These are phyloP conservation scores for Agrocybe chaxingu DNA, from an alignment of 768 basidiomycete species.

Conservation along the genomic window DNA sequence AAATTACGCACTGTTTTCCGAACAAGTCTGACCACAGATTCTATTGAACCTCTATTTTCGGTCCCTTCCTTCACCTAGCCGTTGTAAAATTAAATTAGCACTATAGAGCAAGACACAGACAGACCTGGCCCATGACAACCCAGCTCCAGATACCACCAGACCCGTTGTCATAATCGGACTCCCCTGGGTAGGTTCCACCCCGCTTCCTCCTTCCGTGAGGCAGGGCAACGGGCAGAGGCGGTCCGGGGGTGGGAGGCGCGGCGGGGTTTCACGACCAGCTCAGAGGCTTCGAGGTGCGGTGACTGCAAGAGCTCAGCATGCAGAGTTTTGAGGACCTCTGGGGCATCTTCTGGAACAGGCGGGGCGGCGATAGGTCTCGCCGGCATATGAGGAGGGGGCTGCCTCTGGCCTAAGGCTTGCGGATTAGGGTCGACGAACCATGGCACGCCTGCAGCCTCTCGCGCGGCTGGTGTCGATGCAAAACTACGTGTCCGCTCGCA, in stretches of 20 bases:
- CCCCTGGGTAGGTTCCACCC: slow-evolving; percentile 66
- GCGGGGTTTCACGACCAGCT: slow-evolving; percentile 53
- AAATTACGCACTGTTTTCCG: slow-evolving; percentile 60
- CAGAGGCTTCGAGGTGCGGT: slow-evolving; percentile 65
- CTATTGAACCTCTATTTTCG: slow-evolving; percentile 74
- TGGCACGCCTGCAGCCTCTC: slow-evolving; percentile 8
- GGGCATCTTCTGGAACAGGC: slow-evolving; percentile 50
- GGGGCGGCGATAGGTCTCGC: slow-evolving; percentile 20
- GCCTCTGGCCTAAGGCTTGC: slow-evolving; percentile 19
- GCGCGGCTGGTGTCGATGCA: background rate
- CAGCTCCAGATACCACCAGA: slow-evolving; percentile 71
- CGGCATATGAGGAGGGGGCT: slow-evolving; percentile 23
- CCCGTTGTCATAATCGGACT: slow-evolving; percentile 46
- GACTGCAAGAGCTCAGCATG: slow-evolving; percentile 56
- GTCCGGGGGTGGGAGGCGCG: slow-evolving; percentile 47
- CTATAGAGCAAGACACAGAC: slow-evolving; percentile 3
- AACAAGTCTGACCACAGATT: slow-evolving; percentile 66
- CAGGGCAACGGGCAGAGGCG: slow-evolving; percentile 50
- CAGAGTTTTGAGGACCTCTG: slow-evolving; percentile 49
- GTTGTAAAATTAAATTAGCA: slow-evolving; percentile 1
- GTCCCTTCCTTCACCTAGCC: slow-evolving; percentile 79
- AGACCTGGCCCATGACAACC: slow-evolving; percentile 71
- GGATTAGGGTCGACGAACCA: slow-evolving; percentile 61
- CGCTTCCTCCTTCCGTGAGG: slow-evolving; percentile 65
- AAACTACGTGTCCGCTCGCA: slow-evolving; percentile 3